phyloP scores from a whole-genome alignment of 2,329 filamentous ascomycete genomes.

The Sporothrix luriei region DNA sequence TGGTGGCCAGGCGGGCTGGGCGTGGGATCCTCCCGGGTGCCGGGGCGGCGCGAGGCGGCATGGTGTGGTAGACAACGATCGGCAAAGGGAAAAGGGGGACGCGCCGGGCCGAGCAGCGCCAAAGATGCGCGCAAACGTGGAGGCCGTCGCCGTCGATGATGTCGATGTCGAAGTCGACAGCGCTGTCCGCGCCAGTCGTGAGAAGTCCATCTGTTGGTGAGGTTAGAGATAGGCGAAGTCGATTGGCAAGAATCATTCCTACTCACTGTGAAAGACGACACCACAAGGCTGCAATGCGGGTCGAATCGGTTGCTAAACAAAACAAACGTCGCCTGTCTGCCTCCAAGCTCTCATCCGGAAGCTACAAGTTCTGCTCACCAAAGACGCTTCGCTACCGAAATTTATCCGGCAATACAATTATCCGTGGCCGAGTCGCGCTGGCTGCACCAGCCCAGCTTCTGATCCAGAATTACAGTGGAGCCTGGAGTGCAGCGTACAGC shows the following conservation, averaged over 20 bases:
- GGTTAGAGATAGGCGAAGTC: neutral
- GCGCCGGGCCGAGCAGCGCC: neutral
- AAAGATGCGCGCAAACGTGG: slow-evolving; percentile 5
- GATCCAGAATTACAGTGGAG: neutral
- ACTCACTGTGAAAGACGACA: neutral
- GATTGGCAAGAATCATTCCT: neutral
- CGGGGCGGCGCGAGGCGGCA: slow-evolving; percentile 16
- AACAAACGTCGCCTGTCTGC: neutral
- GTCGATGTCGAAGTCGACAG: slow-evolving; percentile 14
- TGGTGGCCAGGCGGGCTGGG: slow-evolving; percentile 23
- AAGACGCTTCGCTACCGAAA: slow-evolving; percentile 2
- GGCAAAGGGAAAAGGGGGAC: neutral
- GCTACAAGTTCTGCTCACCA: neutral
- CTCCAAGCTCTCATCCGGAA: neutral
- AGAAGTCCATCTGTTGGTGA: slow-evolving; percentile 27
- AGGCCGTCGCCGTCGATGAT: neutral
- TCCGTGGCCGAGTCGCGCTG: slow-evolving; percentile 28
- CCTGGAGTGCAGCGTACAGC: neutral
- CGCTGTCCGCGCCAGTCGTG: slow-evolving; percentile 29
- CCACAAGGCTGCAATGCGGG: neutral
- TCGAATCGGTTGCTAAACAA: neutral
- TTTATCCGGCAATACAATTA: slow-evolving; percentile 30
- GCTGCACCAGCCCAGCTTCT: neutral
- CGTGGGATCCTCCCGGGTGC: neutral
- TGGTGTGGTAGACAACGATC: slow-evolving; percentile 29